Percentiles rank a stretch among this genome's conserved stretches.
phyloP scores from a whole-genome alignment of 176 grass and related monocot genomes.

The Saccharum officinarum region DNA sequence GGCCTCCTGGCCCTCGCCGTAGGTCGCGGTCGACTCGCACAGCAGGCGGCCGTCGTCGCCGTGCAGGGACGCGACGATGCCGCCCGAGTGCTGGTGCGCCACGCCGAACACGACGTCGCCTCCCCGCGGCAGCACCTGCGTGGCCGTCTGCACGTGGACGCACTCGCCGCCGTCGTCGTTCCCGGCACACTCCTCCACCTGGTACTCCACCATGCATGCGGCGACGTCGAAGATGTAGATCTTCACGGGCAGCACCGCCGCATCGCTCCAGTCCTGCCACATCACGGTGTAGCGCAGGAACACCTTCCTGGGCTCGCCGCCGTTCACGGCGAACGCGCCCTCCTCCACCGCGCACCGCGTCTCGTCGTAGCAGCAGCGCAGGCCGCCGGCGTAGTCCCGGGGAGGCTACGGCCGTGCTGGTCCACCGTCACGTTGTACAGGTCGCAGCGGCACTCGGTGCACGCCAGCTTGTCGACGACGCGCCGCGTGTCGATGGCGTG shows the following conservation, averaged over 20 bases:
- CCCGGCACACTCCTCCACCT: slow-evolving; percentile 55
- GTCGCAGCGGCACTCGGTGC: slow-evolving; percentile 83
- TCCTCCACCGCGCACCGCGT: slow-evolving; percentile 43
- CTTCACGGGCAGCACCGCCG: slow-evolving; percentile 4
- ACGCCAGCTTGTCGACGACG: slow-evolving; percentile 50
- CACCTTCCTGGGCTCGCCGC: slow-evolving; percentile 31
- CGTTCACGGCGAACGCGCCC: background rate
- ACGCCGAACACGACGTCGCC: slow-evolving; percentile 79
- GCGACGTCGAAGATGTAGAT: background rate
- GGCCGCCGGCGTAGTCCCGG: slow-evolving; percentile 51
- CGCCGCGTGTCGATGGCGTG: slow-evolving; percentile 83
- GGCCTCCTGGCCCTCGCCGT: slow-evolving; percentile 59
- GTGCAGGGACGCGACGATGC: slow-evolving; percentile 52
- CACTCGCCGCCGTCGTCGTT: slow-evolving; percentile 28
- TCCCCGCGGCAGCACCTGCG: slow-evolving; percentile 55
- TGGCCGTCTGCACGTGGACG: slow-evolving; percentile 42
- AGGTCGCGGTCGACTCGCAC: slow-evolving; percentile 59
- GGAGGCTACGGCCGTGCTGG: slow-evolving; percentile 43
- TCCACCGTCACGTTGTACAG: slow-evolving; percentile 75
- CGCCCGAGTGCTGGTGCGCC: slow-evolving; percentile 81
- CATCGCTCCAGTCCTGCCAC: slow-evolving; percentile 70
- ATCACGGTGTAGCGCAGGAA: slow-evolving; percentile 73
- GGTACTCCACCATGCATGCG: slow-evolving; percentile 49
- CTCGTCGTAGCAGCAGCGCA: slow-evolving; percentile 73
- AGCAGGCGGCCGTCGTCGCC: slow-evolving; percentile 73